phyloP scores from a whole-genome alignment of 257 asterid genomes.

The Solanum appendiculatum region DNA sequence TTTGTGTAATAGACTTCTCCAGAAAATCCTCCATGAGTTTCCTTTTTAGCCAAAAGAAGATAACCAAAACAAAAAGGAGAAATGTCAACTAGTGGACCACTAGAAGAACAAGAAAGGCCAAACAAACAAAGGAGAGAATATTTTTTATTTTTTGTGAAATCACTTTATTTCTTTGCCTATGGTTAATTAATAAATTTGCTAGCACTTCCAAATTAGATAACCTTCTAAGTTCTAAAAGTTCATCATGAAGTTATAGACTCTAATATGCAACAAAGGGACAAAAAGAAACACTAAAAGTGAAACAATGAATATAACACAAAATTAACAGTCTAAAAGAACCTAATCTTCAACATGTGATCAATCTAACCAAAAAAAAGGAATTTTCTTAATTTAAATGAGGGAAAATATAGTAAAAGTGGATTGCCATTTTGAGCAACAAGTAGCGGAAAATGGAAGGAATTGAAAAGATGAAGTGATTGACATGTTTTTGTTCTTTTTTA shows the following conservation, averaged over 20 bases:
- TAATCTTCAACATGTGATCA: background rate
- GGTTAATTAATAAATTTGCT: background rate
- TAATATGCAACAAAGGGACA: background rate
- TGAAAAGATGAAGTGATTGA: background rate
- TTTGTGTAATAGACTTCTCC: background rate
- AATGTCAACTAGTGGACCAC: background rate
- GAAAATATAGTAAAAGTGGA: background rate
- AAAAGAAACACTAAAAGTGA: background rate
- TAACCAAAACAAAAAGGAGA: background rate
- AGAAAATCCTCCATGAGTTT: background rate
- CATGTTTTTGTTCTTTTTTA: background rate
- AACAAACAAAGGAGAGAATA: background rate
- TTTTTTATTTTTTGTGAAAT: background rate
- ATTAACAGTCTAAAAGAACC: background rate
- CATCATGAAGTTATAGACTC: background rate
- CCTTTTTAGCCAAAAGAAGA: background rate
- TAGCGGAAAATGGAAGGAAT: background rate
- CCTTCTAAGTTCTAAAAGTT: background rate
- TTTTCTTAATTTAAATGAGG: background rate
- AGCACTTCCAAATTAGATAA: background rate
- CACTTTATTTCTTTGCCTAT: background rate
- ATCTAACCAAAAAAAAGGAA: background rate
- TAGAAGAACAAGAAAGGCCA: background rate
- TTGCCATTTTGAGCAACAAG: background rate
- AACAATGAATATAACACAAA: background rate